phyloP scores from a whole-genome alignment of 495 filamentous ascomycete genomes.

The Penicillium ochrochloron region DNA sequence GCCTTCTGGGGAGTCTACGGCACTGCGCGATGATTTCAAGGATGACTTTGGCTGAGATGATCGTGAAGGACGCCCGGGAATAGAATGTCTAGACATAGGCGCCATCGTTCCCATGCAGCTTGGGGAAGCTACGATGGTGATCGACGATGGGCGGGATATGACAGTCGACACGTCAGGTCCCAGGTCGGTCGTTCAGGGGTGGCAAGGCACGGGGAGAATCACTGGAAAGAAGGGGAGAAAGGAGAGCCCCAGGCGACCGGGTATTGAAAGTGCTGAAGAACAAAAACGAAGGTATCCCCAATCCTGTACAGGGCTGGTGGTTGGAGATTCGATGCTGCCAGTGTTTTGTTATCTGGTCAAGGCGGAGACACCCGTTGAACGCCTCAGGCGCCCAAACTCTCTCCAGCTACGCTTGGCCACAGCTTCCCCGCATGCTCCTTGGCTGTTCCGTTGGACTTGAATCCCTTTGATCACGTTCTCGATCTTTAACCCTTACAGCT shows the following conservation, averaged over 20 bases:
- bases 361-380: slow-evolving; percentile 31
- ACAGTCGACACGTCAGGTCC: slow-evolving; percentile 31
- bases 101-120: slow-evolving; percentile 29
- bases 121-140: slow-evolving; percentile 18
- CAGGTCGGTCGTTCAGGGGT: slow-evolving; percentile 28
- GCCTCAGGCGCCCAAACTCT: slow-evolving; percentile 29
- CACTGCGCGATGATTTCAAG: slow-evolving; percentile 40
- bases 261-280: slow-evolving; percentile 4
- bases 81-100: slow-evolving; percentile 30
- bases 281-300: slow-evolving; percentile 8
- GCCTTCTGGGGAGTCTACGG: slow-evolving; percentile 45
- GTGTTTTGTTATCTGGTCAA: slow-evolving; percentile 32
- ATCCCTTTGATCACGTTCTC: background rate
- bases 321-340: slow-evolving; percentile 2
- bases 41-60: slow-evolving; percentile 40
- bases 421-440: slow-evolving; percentile 32
- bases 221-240: background rate
- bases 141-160: slow-evolving; percentile 23
- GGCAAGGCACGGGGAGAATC: slow-evolving; percentile 1
- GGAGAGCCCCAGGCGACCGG: background rate
- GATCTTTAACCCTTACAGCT: background rate
- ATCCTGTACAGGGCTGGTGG: slow-evolving; percentile 15
- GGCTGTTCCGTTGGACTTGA: background rate
- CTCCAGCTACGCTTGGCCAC: slow-evolving; percentile 20
- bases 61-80: slow-evolving; percentile 40